Conservation (phyloP, 805 yeast species). For the Hanseniaspora nectarophila region DNA sequence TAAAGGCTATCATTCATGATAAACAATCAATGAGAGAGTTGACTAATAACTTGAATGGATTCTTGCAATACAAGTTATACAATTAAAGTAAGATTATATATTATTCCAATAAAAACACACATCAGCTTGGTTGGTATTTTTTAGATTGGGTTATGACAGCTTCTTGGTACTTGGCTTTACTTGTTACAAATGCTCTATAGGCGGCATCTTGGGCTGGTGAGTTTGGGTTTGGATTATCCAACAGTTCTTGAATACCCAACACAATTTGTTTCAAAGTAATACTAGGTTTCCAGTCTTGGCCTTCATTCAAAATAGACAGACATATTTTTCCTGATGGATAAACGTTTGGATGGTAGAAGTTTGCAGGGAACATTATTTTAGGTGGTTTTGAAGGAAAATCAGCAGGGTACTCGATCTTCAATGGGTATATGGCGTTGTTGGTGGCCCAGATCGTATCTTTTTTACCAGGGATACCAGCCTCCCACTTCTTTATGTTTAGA, state of each 20-base stretch:
- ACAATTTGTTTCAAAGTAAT: constrained; percentile 80
- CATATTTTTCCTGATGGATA: constrained; percentile 97
- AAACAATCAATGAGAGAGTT: constrained; percentile 10
- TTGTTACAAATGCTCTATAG: constrained; percentile 70
- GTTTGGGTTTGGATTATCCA: constrained; percentile 81
- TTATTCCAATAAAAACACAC: neutral
- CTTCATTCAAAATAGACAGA: constrained; percentile 82
- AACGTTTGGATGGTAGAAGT: constrained; percentile 92
- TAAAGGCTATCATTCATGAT: neutral
- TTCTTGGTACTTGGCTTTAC: constrained; percentile 56
- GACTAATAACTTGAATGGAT: constrained; percentile 1
- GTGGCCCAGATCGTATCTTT: constrained; percentile 68
- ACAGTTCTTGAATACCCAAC: constrained; percentile 81
- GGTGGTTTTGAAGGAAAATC: constrained; percentile 98
- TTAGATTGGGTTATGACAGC: constrained; percentile 73
- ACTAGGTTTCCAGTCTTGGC: constrained; percentile 97
- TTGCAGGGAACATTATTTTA: constrained; percentile 75
- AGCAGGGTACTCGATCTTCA: constrained; percentile 69
- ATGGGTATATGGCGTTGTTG: constrained; percentile 67
- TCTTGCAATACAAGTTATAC: constrained; percentile 10
- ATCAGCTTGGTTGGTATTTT: constrained; percentile 40
- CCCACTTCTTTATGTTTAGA: constrained; percentile 76
- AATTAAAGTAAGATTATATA: neutral
- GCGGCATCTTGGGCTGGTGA: constrained; percentile 98
- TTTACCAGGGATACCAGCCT: constrained; percentile 93